Base-by-base conservation (phyloP, 371 early-diverging fungal genomes). In the Mucor piriformis region DNA sequence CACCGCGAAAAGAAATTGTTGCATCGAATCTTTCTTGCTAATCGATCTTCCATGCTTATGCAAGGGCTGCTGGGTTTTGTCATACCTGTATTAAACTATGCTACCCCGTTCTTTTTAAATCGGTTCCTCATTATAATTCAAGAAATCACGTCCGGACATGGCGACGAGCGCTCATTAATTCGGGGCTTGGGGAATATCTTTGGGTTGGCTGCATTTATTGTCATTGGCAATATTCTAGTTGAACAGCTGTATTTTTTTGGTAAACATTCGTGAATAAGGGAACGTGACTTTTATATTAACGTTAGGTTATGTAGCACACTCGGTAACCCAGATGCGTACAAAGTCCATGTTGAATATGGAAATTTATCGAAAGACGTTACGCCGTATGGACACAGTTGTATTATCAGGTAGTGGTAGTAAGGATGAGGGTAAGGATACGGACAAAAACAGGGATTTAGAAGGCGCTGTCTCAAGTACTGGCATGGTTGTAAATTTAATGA, bases 401-500 rank as follows among this genome's bases (percentile, higher is more conserved):
- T 50, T 66, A 62, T 20, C 62, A 61, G 29, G 29, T 29, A 8
- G 29, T 29, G 29, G 29, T 29, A 15, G 37, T 54, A 46, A 68
- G 12, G 38, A n/a, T 15, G 67, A 47, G 58, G 50, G 12, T 10
- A 37, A 3, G 10, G 35, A 61, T 0, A 20, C 34, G 13, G 52
- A 32, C 3, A 61, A 63, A 0, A 70, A 62, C 24, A 54, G 64
- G 15, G 49, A 56, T 3, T 15, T 10, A 37, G n/a, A 37, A 37
- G 38, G 21, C 8, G 23, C n/a, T n/a, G 16, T 42, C 6, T 72
- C 83, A 18, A 69, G 71, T 5, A 70, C 81, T 1, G 95, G 95
- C n/a, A 83, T 81, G 21, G 80, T 95, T 46, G 88, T 90, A 60
- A 96, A 92, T 66, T 62, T 96, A 53, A 88, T 95, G 73, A 88